Percentiles rank a stretch among this genome's conserved stretches.
Evolutionary conservation across 768 basidiomycete genomes (phyloP).

Genomic region (Boletus edulis): DNA sequence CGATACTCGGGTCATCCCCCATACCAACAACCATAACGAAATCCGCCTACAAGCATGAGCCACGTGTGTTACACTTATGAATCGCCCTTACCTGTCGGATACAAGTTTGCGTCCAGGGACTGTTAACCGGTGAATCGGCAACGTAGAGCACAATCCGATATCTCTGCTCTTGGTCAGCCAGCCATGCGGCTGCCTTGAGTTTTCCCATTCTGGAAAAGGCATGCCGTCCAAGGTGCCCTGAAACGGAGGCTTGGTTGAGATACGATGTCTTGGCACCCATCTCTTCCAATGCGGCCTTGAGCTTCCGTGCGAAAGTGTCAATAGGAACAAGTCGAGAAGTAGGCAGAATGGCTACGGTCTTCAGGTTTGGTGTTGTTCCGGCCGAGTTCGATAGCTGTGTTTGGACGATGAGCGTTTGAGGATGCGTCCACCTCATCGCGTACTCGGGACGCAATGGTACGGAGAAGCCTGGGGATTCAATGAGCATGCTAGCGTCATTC

Average conservation of each 20-base stretch:
- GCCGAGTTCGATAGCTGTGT: conserved; percentile 56
- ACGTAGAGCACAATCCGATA: conserved; percentile 94
- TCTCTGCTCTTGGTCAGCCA: conserved; percentile 93
- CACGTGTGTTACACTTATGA: not conserved
- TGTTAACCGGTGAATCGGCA: conserved; percentile 91
- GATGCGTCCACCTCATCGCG: conserved; percentile 75
- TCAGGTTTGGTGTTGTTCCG: conserved; percentile 83
- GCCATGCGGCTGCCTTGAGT: conserved; percentile 88
- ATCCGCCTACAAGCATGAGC: conserved; percentile 59
- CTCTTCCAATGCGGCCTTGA: conserved; percentile 84
- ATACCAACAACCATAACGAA: conserved; percentile 92
- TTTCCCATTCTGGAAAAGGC: conserved; percentile 97
- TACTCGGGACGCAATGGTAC: conserved; percentile 91
- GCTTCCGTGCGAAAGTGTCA: conserved; percentile 83
- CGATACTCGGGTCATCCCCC: conserved; percentile 87
- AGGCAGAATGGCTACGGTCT: conserved; percentile 92
- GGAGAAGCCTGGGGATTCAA: conserved; percentile 52
- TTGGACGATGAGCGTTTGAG: conserved; percentile 48
- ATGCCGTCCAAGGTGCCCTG: conserved; percentile 88
- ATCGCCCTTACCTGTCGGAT: conserved; percentile 73
- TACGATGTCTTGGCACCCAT: conserved; percentile 93
- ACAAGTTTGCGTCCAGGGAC: conserved; percentile 98
- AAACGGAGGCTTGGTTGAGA: conserved; percentile 92
- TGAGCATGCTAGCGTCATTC: not conserved
- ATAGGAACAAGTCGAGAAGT: conserved; percentile 85